Evolutionary conservation across 1,284 basidiomycete species (phyloP).

Genomic region (Pholiota adiposa): DNA sequence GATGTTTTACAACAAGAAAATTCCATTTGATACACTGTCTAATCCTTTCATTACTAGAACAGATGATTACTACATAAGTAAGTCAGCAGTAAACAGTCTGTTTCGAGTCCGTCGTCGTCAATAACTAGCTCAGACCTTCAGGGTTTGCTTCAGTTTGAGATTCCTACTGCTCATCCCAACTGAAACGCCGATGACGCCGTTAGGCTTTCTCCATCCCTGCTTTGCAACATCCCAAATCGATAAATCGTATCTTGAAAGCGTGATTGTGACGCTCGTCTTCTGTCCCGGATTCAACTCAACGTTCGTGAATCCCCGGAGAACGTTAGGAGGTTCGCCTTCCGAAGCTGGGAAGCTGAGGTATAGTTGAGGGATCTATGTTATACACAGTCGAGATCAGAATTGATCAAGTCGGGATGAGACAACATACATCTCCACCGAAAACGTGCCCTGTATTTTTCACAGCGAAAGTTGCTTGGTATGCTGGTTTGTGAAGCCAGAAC

Average conservation of each 20-base stretch:
- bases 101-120: too few species aligned
- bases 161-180: slow-evolving; percentile 62
- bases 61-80: not conserved
- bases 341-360: slow-evolving; percentile 64
- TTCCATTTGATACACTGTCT: not conserved
- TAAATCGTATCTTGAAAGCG: slow-evolving; percentile 67
- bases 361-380: slow-evolving; percentile 59
- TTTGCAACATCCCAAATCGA: slow-evolving; percentile 59
- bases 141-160: slow-evolving; percentile 31
- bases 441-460: slow-evolving; percentile 61
- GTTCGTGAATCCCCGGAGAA: slow-evolving; percentile 72
- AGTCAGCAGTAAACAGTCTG: too few species aligned
- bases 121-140: not conserved
- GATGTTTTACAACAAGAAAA: not conserved
- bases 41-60: not conserved
- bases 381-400: not conserved
- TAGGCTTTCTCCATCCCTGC: slow-evolving; percentile 57
- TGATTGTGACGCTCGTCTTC: slow-evolving; percentile 50
- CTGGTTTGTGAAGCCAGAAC: slow-evolving; percentile 68
- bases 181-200: slow-evolving; percentile 46
- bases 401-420: slow-evolving; percentile 1
- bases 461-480: slow-evolving; percentile 59
- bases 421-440: slow-evolving; percentile 55
- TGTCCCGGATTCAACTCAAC: slow-evolving; percentile 53
- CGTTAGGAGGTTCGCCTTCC: slow-evolving; percentile 60